Percentiles rank a stretch among this genome's conserved stretches.
Evolutionary conservation across 2,329 filamentous ascomycete species (phyloP).

Genomic region (Trichoderma sp.): DNA sequence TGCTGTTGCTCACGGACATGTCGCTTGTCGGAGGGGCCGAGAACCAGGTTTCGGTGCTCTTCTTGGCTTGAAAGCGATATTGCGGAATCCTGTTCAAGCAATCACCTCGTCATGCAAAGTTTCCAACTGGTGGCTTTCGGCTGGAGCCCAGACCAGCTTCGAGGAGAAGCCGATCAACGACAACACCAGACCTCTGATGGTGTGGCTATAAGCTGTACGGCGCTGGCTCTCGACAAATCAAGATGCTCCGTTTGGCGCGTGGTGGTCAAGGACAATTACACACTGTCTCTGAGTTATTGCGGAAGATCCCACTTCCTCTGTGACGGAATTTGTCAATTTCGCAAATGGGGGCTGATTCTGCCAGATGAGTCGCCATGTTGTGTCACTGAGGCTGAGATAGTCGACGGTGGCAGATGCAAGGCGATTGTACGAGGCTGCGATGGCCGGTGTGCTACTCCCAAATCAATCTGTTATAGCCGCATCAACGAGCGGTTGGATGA

Average conservation of each 20-base stretch:
- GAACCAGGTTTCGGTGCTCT: too few species aligned
- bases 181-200: too few species aligned
- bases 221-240: background rate
- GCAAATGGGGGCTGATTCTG: background rate
- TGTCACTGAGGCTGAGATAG: background rate
- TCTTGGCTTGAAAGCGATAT: too few species aligned
- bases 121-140: too few species aligned
- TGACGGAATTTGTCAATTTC: slow-evolving; percentile 16
- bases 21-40: too few species aligned
- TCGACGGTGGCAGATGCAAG: background rate
- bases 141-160: too few species aligned
- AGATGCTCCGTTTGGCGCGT: background rate
- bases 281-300: background rate
- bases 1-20: too few species aligned
- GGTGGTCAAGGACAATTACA: background rate
- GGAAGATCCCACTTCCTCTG: background rate
- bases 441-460: background rate
- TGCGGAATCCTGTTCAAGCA: too few species aligned
- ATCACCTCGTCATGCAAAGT: too few species aligned
- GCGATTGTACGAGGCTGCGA: background rate
- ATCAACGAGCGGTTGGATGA: background rate
- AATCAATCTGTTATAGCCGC: background rate
- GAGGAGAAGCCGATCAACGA: too few species aligned
- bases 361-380: background rate
- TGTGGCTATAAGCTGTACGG: too few species aligned